Conservation (phyloP, 331 rosid genomes). For the Saraca asoca region DNA sequence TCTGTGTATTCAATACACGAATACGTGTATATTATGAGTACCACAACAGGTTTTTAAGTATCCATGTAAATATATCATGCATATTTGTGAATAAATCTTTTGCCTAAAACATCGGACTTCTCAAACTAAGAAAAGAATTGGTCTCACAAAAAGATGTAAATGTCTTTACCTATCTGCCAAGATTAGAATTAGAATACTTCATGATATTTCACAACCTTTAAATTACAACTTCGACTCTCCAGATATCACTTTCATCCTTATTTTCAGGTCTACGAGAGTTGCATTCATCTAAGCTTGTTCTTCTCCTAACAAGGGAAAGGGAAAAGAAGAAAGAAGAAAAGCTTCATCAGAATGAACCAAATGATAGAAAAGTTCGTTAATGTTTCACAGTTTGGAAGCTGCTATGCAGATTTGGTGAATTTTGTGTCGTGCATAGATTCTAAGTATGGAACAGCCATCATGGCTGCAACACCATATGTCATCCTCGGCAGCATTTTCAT, state of each 20-base stretch:
- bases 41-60: no score
- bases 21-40: no score
- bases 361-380: neutral
- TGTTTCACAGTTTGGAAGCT: neutral
- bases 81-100: conserved; percentile 20
- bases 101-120: conserved; percentile 11
- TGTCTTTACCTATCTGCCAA: conserved; percentile 27
- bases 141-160: conserved; percentile 6
- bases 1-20: no score
- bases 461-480: neutral
- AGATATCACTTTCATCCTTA: neutral
- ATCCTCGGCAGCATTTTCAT: conserved; percentile 18
- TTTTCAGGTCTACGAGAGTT: neutral
- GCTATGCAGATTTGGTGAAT: neutral
- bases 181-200: conserved; percentile 36
- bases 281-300: conserved; percentile 13
- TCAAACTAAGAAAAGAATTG: neutral
- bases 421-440: conserved; percentile 8
- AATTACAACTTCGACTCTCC: neutral
- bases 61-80: neutral
- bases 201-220: conserved; percentile 11
- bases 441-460: conserved; percentile 31
- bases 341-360: conserved; percentile 19
- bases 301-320: neutral
- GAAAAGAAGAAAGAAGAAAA: neutral